Evolutionary conservation across 495 filamentous ascomycete species (phyloP), one percentile per base, ranked within the genome.

Genomic region (Penicillium crystallinum): DNA sequence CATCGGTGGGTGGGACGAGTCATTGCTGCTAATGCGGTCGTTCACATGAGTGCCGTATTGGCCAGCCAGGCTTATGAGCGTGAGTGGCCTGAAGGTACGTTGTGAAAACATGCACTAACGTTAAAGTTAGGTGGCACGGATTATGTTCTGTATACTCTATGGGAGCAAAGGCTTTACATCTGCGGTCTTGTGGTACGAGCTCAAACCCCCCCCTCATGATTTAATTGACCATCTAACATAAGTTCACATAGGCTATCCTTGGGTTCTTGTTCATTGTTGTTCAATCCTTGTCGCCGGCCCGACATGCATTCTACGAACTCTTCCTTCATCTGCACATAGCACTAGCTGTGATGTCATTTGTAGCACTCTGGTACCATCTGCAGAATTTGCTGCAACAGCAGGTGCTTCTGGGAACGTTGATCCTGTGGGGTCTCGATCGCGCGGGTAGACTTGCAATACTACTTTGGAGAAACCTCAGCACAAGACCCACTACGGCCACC

Each of bases 391-490:
- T 64, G 15, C 68, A 72, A 29, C 71, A 74, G 50, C 55, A 59
- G 4, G 70, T 74, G 0, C 55, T 75, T 4, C 42, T 75, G 23
- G 69, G 61, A 1, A 72, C 69, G 3, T 27, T 75, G 33, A 59
- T 74, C 23, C 42, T 73, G 6, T 75, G 72, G 72, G 72, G 66
- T 9, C 49, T 72, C 12, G 72, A 76, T 57, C 82, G 88, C 51
- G 54, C 66, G 8, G 59, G 74, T 15, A 81, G 88, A 27, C 58
- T 78, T 10, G 57, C 58, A 11, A 71, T 72, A 23, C 55, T 82
- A 6, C 45, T 78, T 25, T 92, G 90, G 72, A 80, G 81, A 63
- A 95, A 80, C 50, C 58, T 69, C 49, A 64, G 69, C 34, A 64
- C 64, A 36, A 59, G 62, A 8, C 64, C 64, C 17, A 78, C 77